A percentile compares a stretch with the other conserved stretches of the same genome.
Evolutionary conservation across 2,329 filamentous ascomycete genomes (phyloP).

Genomic region (Trichoderma arundinaceum): DNA sequence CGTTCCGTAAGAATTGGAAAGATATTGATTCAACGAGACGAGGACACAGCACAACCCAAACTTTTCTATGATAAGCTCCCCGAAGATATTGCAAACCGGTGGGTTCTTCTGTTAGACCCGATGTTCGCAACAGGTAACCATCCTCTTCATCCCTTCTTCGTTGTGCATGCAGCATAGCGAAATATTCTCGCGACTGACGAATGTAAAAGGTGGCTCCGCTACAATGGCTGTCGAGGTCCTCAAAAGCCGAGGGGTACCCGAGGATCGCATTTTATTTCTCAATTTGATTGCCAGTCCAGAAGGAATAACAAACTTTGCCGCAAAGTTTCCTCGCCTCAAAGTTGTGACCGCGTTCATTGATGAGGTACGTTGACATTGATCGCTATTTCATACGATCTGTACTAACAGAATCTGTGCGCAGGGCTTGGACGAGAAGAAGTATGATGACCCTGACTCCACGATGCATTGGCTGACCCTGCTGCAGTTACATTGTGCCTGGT

Average conservation of each 20-base stretch:
- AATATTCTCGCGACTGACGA: slow-evolving; percentile 19
- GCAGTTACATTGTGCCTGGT: slow-evolving; percentile 91
- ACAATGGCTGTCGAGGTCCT: slow-evolving; percentile 97
- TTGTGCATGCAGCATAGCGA: background rate
- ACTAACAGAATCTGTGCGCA: slow-evolving; percentile 40
- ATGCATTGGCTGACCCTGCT: slow-evolving; percentile 45
- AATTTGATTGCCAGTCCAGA: slow-evolving; percentile 98
- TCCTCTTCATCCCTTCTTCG: background rate
- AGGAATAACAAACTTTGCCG: slow-evolving; percentile 86
- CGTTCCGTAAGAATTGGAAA: slow-evolving; percentile 98
- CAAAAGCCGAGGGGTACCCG: slow-evolving; percentile 86
- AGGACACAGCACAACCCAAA: slow-evolving; percentile 89
- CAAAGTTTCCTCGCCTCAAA: slow-evolving; percentile 84
- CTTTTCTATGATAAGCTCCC: slow-evolving; percentile 98
- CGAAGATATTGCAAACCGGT: slow-evolving; percentile 87
- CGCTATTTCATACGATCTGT: slow-evolving; percentile 8
- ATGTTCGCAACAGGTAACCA: slow-evolving; percentile 92
- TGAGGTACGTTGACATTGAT: slow-evolving; percentile 54
- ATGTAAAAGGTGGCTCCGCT: slow-evolving; percentile 77
- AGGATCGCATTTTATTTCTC: slow-evolving; percentile 93
- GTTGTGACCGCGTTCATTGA: slow-evolving; percentile 97
- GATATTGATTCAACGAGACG: slow-evolving; percentile 96
- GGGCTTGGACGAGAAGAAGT: slow-evolving; percentile 98
- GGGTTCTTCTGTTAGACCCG: slow-evolving; percentile 94
- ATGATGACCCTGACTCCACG: slow-evolving; percentile 41